Conservation (phyloP, 495 filamentous ascomycete species). For the Xylaria flabelliformis region DNA sequence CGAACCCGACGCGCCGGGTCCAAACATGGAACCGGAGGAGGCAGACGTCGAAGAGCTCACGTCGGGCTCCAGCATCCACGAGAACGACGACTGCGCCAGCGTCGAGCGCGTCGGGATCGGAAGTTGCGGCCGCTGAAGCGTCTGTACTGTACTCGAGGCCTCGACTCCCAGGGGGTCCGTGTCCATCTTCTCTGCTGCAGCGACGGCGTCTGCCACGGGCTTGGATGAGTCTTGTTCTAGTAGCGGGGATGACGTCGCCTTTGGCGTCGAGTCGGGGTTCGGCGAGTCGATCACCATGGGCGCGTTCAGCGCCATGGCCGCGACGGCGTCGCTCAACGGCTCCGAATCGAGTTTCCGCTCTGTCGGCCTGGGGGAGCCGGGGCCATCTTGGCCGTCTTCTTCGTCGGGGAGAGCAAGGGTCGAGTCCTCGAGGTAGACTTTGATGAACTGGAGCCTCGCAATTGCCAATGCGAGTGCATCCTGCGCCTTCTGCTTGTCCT, state of each 20-base stretch:
- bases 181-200: conserved; percentile 14
- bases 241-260: conserved; percentile 39
- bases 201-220: background rate
- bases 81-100: conserved; percentile 85
- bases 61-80: conserved; percentile 87
- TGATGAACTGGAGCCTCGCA: conserved; percentile 77
- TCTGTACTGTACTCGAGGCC: conserved; percentile 21
- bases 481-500: conserved; percentile 44
- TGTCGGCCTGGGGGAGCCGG: conserved; percentile 8
- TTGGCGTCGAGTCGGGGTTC: conserved; percentile 6
- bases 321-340: conserved; percentile 34
- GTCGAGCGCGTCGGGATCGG: conserved; percentile 66
- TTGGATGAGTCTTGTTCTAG: conserved; percentile 26
- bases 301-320: conserved; percentile 34
- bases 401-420: conserved; percentile 60
- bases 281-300: conserved; percentile 19
- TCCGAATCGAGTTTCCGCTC: conserved; percentile 29
- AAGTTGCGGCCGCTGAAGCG: conserved; percentile 31
- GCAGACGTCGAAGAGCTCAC: conserved; percentile 21
- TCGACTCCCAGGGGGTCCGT: conserved; percentile 27
- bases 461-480: conserved; percentile 69
- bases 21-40: conserved; percentile 34
- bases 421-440: conserved; percentile 74
- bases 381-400: conserved; percentile 36
- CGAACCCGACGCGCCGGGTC: conserved; percentile 1